Evolutionary conservation across 148 eudicot genomes (phyloP), one percentile per base, ranked within the genome.

Genomic region (Amaranthus palmeri): DNA sequence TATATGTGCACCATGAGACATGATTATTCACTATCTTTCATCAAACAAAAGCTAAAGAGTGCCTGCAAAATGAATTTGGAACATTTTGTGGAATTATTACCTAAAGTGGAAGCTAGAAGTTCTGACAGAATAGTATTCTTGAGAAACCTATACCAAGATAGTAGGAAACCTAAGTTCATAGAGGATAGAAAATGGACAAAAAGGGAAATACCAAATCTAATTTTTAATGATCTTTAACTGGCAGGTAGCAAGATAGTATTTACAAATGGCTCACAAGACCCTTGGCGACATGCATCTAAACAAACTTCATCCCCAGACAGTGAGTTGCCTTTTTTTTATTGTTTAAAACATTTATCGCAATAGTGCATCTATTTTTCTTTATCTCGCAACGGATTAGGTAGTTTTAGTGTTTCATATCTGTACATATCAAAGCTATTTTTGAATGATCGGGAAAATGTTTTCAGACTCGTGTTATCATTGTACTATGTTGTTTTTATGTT

Each of bases 191-290:
- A 3, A 70, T 56, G 11, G 7, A 9, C 65, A 61, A 5, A 54
- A 2, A 40, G 6, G 11, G 52, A n/a, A 8, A 46, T 58, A 0
- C 4, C 14, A 4, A 9, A 58, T 71, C 12, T 18, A 42, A 36
- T 72, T 52, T 4, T 61, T 45, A 18, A 46, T 63, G 40, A 53
- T 74, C 61, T 56, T 60, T 69, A 10, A 43, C 59, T 79, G 68
- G 52, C 91, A 91, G 98, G 97, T 59, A 84, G 97, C 58, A 92
- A 90, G 81, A 96, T 96, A 75, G 81, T 92, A 80, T 96, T 96
- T 81, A 83, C 99, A 40, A 96, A 96, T 87, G 99, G 99, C 79
- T 96, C 99, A 50, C 99, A 96, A 82, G 99, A 96, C 77, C 99
- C 99, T 6, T 96, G 99, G 99, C 91, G 91, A 57, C 99, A 80